Percentiles rank a stretch among this genome's conserved stretches.
Evolutionary conservation across 2,329 filamentous ascomycete species (phyloP).

Genomic region (Ceratocystis variospora): DNA sequence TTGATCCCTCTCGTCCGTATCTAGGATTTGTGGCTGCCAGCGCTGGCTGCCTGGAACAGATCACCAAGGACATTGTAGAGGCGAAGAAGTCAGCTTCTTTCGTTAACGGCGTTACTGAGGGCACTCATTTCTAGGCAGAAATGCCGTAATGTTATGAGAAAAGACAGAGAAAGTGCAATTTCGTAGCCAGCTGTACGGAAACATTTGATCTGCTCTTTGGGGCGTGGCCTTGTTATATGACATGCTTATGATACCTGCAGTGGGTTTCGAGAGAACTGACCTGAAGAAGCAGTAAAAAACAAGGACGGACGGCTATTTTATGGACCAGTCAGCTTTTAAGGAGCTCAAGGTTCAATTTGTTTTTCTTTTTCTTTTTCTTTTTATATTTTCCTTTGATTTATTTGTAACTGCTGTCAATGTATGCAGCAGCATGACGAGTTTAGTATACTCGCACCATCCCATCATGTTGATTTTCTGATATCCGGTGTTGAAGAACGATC

Average conservation of each 20-base stretch:
- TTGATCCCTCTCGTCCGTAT: constrained; percentile 57
- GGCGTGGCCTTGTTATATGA: not conserved
- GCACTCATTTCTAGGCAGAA: constrained; percentile 15
- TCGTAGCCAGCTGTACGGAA: not conserved
- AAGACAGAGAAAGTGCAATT: not conserved
- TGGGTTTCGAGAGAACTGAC: not conserved
- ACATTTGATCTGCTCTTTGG: not conserved
- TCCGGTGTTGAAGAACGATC: not conserved
- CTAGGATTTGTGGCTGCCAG: constrained; percentile 74
- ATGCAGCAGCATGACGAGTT: not conserved
- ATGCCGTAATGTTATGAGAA: not conserved
- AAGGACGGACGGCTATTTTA: not conserved
- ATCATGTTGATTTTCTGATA: constrained; percentile 1
- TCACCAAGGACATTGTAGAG: constrained; percentile 25
- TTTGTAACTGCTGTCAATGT: not conserved
- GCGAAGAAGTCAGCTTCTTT: constrained; percentile 16
- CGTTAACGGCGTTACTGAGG: constrained; percentile 14
- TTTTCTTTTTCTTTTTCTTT: not conserved
- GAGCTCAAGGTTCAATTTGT: not conserved
- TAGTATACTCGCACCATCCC: not conserved
- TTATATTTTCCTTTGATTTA: not conserved
- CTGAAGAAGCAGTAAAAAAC: not conserved
- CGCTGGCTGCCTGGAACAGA: constrained; percentile 46
- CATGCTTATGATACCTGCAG: not conserved
- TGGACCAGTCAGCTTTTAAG: not conserved